Evolutionary conservation across 805 yeast species (phyloP), one percentile per base, ranked within the genome.

Genomic region (Yarrowia sp.): DNA sequence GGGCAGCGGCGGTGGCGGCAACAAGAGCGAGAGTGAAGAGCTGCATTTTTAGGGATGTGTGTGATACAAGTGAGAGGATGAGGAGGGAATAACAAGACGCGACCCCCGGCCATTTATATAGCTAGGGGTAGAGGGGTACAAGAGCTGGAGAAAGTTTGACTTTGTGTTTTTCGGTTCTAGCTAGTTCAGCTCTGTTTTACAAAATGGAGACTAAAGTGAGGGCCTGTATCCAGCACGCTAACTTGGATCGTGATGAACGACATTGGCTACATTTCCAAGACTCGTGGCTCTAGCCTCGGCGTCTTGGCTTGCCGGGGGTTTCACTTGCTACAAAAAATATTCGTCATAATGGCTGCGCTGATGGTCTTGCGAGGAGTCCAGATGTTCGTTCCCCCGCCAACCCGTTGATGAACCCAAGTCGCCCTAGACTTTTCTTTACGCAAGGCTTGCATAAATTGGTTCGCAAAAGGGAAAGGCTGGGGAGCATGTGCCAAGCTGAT

Each of bases 401-500:
- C n/a, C 16, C 52, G n/a, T 28, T 28, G 5, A n/a, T 14, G 21
- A 48, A 48, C 38, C 54, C 54, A 48, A 28, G 38, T 14, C 14
- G 1, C 38, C 9, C 28, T 48, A 48, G 21, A 38, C 26, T 48
- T 48, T 21, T 38, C 19, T 32, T 48, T 28, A 48, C 26, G 54
- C 54, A 48, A 30, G 54, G 54, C 54, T 48, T 48, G 54, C 54
- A 48, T 48, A 48, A 48, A 48, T 48, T 48, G 54, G 54, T 26
- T 30, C 32, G 54, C 54, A 26, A 16, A 36, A 48, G 54, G 54
- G 38, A 38, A 48, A 48, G 54, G 38, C 38, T 32, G 54, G n/a
- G n/a, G 54, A 14, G 54, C 38, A 30, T 48, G 54, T 48, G 54
- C 54, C 54, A 48, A 48, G 54, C 32, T 28, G 54, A 32, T 12